Base-by-base conservation (phyloP, 495 filamentous ascomycete species). In the Penicillium alfredii region DNA sequence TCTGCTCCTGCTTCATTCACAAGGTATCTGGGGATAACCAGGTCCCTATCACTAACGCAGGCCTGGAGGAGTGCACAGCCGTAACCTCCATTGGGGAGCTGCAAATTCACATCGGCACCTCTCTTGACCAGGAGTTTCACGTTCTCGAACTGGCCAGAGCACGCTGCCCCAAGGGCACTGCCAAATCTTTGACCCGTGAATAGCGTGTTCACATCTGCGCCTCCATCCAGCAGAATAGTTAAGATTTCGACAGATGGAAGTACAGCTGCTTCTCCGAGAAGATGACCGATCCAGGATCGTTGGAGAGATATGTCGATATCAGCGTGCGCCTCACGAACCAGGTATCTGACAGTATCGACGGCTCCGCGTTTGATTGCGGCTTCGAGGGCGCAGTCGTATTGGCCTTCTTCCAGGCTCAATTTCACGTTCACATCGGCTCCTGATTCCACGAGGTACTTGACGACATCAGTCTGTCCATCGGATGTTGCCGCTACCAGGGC, bases 391-490 rank as follows among this genome's bases (percentile, higher is more conserved):
- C 14, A 44, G 10, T 30, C 34, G 15, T 44, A 33, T 28, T 7
- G 30, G 15, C 53, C 46, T 14, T 35, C 19, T 7, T 44, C 25
- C 18, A 45, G 18, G 8, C 3, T 16, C 34, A 44, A 40, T n/a
- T n/a, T n/a, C n/a, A n/a, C n/a, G 38, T 60, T 58, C 6, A 54
- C 38, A 49, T 61, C 43, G 8, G 58, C 55, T 6, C 58, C 58
- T 20, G 30, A 41, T 18, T 56, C 40, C 2, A 57, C 22, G 11
- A 61, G 38, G 16, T 19, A 34, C 25, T 47, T 29, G 13, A 61
- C 44, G 2, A 47, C 30, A 3, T 50, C 43, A n/a, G 34, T 44
- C 12, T 53, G 38, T 30, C 46, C 34, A 21, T 18, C 15, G 24
- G 14, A 22, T 24, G 44, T 41, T 22, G 60, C 54, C 16, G 43